Evolutionary conservation across 2,329 filamentous ascomycete genomes (phyloP), one percentile per base, ranked within the genome.

Genomic region (Lachnellula willkommii): DNA sequence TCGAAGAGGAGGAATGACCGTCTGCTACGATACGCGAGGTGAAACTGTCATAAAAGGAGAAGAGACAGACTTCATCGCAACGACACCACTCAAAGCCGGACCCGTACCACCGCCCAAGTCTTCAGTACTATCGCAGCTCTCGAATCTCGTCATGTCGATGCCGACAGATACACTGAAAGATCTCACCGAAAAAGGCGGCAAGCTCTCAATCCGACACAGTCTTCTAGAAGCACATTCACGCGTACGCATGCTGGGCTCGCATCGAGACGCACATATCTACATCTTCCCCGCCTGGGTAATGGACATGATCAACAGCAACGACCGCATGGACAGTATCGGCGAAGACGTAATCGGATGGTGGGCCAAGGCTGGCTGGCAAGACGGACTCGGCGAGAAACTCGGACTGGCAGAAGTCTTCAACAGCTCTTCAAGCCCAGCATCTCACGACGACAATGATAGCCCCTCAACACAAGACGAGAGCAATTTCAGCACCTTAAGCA

Each of bases 321-420:
- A 92, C 32, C 84, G 81, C 11, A 83, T 99, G 60, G 89, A 96
- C 65, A 95, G 87, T 54, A 85, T 99, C 48, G 89, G 88, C 35
- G 93, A 97, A 70, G 93, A 97, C 67, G 84, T 96, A 5, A 77
- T 97, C 15, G 91, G 92, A 6, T 96, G 90, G 88, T 96, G 92
- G 91, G 90, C 92, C 36, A 97, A 97, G 71, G 85, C 93, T 1
- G 85, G 85, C 53, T 99, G 94, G 94, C 92, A 97, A 71, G 77
- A 81, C 3, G 89, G 90, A 0, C 76, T 96, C 3, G 83, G 82
- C 0, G 83, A 88, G 51, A 96, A 95, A 71, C 78, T 97, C 7
- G 82, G 85, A 1, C 74, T 96, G 52, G 75, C 81, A 50, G 78
- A 86, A 46, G 80, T 93, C 4, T 77, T 94, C 50, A 77, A 80